These are phyloP conservation scores for Trichoderma virens DNA, from an alignment of 495 filamentous ascomycete genomes.

Conservation along the genomic window DNA sequence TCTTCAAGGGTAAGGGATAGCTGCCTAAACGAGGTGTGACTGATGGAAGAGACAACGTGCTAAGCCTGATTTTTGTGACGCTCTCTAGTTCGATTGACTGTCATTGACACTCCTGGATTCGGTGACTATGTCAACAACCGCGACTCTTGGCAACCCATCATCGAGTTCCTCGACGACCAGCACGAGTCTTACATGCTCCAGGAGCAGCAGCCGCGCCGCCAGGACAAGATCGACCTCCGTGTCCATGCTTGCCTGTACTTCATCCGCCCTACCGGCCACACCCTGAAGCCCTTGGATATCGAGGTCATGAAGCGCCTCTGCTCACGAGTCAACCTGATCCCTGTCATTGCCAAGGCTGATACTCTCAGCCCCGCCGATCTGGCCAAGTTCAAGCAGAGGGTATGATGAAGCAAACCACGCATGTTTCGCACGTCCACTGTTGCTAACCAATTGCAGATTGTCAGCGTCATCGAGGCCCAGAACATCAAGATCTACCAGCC, in stretches of 20 bases:
- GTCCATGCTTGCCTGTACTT: slow-evolving; percentile 98
- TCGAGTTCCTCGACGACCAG: slow-evolving; percentile 99
- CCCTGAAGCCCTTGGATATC: slow-evolving; percentile 95
- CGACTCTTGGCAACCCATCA: slow-evolving; percentile 99
- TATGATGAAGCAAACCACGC: slow-evolving; percentile 28
- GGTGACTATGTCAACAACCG: slow-evolving; percentile 99
- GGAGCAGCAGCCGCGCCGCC: slow-evolving; percentile 95
- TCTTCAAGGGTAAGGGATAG: slow-evolving; percentile 82
- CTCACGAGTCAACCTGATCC: slow-evolving; percentile 95
- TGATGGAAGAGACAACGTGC: slow-evolving; percentile 3
- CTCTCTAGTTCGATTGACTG: slow-evolving; percentile 80
- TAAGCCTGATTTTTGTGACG: background rate
- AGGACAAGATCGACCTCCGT: slow-evolving; percentile 98
- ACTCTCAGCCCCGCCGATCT: slow-evolving; percentile 90
- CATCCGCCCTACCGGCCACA: slow-evolving; percentile 96
- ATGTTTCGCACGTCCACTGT: background rate
- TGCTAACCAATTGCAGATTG: slow-evolving; percentile 56
- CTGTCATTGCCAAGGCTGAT: slow-evolving; percentile 96
- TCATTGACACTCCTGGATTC: slow-evolving; percentile 98
- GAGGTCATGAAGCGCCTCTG: slow-evolving; percentile 99
- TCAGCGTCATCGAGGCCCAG: slow-evolving; percentile 91
- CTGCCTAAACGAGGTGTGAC: background rate
- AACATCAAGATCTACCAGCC: slow-evolving; percentile 99
- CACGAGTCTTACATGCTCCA: slow-evolving; percentile 99
- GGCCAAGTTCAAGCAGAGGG: slow-evolving; percentile 86